Evolutionary conservation across 2,329 filamentous ascomycete species (phyloP), one percentile per base, ranked within the genome.

Genomic region (Septoria petroselini): DNA sequence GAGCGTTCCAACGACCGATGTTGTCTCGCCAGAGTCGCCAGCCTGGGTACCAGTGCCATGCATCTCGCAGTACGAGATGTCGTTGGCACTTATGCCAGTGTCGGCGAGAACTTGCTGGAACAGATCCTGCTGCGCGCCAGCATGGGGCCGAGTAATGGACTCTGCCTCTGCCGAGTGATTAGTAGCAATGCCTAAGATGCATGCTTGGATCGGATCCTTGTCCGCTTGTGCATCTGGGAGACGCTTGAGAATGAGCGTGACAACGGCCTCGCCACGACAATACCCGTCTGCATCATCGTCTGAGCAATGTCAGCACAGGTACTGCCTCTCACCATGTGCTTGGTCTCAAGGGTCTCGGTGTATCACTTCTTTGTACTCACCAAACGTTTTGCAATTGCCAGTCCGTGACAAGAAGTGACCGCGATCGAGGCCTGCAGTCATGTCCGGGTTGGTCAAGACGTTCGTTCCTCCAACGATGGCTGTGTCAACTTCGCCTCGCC

Each of bases 11-110:
- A 83, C 81, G 39, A 94, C 85, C 0, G 85, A 89, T 1, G 81
- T 75, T 84, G 91, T 90, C 66, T 95, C 90, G 2, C 82, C 85
- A 5, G 82, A 83, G 63, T 95, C 89, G 53, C 87, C 89, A 29
- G 86, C 88, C 67, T 93, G 87, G 0, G 88, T 95, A 19, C 89
- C 89, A 2, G 89, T 95, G 9, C 87, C 89, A 67, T 95, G 88
- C 83, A 93, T 89, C 69, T 94, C 89, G 7, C 94, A 83, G 62
- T 91, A 93, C 67, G 82, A 83, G 38, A 95, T 78, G 55, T 91
- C 85, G 42, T 82, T 77, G 1, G 88, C 85, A 61, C 90, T 83
- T 15, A 93, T 77, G 50, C 84, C 84, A 33, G 86, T 83, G 33
- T 86, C 80, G 41, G 84, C 78, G 1, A 93, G 74, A 18, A 93